Evolutionary conservation across 768 basidiomycete species (phyloP).

Genomic region (Dacryopinax primogenitus): DNA sequence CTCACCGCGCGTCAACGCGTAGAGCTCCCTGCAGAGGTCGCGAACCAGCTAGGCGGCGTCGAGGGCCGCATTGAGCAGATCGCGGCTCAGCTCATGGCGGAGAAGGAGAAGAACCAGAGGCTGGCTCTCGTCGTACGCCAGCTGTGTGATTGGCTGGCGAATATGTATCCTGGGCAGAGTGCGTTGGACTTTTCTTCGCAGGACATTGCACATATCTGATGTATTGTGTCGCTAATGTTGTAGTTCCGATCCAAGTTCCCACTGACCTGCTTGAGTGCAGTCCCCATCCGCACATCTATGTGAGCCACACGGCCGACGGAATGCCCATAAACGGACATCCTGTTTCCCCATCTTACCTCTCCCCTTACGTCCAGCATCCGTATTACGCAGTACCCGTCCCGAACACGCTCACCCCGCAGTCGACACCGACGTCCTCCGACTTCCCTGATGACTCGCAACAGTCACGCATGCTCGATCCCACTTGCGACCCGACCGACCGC

Average conservation of each 20-base stretch:
- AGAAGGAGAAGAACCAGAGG: constrained; percentile 49
- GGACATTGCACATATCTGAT: constrained; percentile 35
- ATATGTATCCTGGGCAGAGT: constrained; percentile 44
- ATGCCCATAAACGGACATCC: not conserved
- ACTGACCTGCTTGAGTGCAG: constrained; percentile 40
- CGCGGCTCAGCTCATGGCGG: constrained; percentile 33
- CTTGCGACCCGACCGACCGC: not conserved
- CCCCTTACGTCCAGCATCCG: not conserved
- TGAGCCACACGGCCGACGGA: constrained; percentile 27
- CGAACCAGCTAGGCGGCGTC: constrained; percentile 52
- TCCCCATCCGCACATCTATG: constrained; percentile 39
- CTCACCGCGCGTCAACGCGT: constrained; percentile 57
- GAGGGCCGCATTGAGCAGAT: constrained; percentile 58
- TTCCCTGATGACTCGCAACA: constrained; percentile 24
- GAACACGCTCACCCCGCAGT: constrained; percentile 38
- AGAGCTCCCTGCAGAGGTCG: constrained; percentile 69
- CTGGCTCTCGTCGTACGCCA: constrained; percentile 45
- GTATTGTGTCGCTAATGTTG: not conserved
- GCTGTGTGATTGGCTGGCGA: constrained; percentile 50
- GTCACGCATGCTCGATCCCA: not conserved
- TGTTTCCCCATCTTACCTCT: not conserved
- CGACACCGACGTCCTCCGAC: constrained; percentile 43
- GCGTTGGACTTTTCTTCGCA: constrained; percentile 22
- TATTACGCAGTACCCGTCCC: constrained; percentile 31
- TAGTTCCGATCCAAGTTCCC: constrained; percentile 24